Conservation (phyloP, 1,284 basidiomycete species). For the Puccinia triticina region DNA sequence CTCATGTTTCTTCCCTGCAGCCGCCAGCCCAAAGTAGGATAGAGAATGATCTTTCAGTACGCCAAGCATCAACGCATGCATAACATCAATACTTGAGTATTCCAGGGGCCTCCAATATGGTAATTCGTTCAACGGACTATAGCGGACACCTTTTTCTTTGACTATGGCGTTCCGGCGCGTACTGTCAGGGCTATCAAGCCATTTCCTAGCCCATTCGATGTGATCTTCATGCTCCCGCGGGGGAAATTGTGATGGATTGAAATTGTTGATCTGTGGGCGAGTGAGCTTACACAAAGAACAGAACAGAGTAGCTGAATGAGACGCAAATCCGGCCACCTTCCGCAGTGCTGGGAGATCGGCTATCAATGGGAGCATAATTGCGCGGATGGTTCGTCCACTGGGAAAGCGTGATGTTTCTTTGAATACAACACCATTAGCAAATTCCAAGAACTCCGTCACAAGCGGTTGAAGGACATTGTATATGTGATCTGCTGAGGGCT, state of each 20-base stretch:
- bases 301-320: too few species aligned
- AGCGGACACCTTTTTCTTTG: conserved; percentile 25
- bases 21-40: neutral
- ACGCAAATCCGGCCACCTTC: conserved; percentile 35
- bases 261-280: neutral
- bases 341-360: conserved; percentile 31
- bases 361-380: conserved; percentile 26
- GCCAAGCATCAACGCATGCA: conserved; percentile 38
- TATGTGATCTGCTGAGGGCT: conserved; percentile 12
- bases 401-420: neutral
- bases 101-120: conserved; percentile 36
- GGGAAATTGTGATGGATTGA: neutral
- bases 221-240: conserved; percentile 5
- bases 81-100: neutral
- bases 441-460: neutral
- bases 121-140: conserved; percentile 20
- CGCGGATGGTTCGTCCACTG: neutral
- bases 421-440: conserved; percentile 3
- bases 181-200: neutral
- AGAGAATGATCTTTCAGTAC: conserved; percentile 28
- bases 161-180: neutral
- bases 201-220: neutral
- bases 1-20: conserved; percentile 17
- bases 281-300: neutral
- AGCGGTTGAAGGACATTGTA: conserved; percentile 16